Conservation (phyloP, 352 stramenopile genomes). For the Phytopythium delawarense region DNA sequence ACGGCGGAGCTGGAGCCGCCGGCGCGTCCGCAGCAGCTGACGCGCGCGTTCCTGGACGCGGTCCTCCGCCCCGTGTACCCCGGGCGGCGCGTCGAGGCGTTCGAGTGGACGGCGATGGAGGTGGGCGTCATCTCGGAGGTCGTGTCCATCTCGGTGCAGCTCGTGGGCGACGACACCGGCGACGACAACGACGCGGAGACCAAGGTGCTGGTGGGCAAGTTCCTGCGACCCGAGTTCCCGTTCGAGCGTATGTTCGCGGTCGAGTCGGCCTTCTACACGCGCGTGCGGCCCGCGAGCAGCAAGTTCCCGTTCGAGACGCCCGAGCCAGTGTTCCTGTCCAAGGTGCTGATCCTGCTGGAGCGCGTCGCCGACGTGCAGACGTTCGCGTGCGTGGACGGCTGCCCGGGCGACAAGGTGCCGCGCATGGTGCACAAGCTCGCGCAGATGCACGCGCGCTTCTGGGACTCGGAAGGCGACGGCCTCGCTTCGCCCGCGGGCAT, state of each 20-base stretch:
- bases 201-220: constrained; percentile 64
- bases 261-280: constrained; percentile 71
- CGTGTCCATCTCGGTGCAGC: constrained; percentile 35
- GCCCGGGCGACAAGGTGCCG: constrained; percentile 38
- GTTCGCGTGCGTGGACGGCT: constrained; percentile 64
- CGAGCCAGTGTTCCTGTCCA: constrained; percentile 53
- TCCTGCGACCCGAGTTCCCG: constrained; percentile 70
- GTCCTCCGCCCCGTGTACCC: constrained; percentile 20
- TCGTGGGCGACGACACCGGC: constrained; percentile 9
- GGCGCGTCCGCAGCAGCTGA: constrained; percentile 36
- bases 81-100: constrained; percentile 27
- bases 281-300: constrained; percentile 25
- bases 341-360: constrained; percentile 66
- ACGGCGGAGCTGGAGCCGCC: constrained; percentile 6
- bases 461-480: constrained; percentile 34
- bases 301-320: constrained; percentile 62
- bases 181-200: constrained; percentile 10
- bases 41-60: constrained; percentile 45
- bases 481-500: constrained; percentile 58
- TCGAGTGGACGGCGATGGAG: constrained; percentile 66
- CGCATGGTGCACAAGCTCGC: constrained; percentile 48
- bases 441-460: constrained; percentile 61
- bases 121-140: constrained; percentile 78
- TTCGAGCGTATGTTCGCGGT: constrained; percentile 80
- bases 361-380: constrained; percentile 43